Evolutionary conservation across 306 rosid genomes (phyloP), one percentile per base, ranked within the genome.

Genomic region (Prosopis cineraria): DNA sequence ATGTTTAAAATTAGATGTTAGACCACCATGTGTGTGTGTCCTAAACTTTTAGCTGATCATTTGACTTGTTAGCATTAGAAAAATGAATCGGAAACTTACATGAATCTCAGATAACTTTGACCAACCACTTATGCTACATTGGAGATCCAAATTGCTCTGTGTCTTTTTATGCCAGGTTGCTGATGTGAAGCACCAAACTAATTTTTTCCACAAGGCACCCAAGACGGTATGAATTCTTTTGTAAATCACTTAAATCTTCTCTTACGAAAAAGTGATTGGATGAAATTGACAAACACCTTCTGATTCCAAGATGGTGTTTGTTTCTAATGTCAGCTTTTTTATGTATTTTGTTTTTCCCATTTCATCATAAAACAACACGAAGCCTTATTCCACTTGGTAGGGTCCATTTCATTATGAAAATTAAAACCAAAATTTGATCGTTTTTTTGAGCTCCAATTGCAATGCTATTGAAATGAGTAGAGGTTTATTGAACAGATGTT

Each of bases 151-250:
- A 55, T 50, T 73, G 56, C 76, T 79, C 25, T 65, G 19, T 79
- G 78, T 70, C 43, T 84, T 72, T 67, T 77, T 75, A 34, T 82
- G 79, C 68, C 87, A 96, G 99, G 96, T 85, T 75, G 86, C 74
- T 66, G 97, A 84, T 68, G 69, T 76, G 60, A 89, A 84, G 79
- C 93, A 88, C 81, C 97, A 86, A 81, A 47, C 82, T 39, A 80
- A 65, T 84, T 89, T 93, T 56, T 77, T 93, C 79, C 99, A 93
- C 86, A 96, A 96, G 87, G 73, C 85, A 30, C 89, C 99, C 20
- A 93, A 90, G 75, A 90, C 87, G 93, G 99, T 93, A 83, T 40
- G 83, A 50, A 50, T 39, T 65, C 48, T 70, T 55, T 64, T 68
- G 66, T 74, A 33, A 12, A 63, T n/a, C 30, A 69, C 47, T 77